Conservation (phyloP, 441 rosid genomes). For the Erodium texanum region DNA sequence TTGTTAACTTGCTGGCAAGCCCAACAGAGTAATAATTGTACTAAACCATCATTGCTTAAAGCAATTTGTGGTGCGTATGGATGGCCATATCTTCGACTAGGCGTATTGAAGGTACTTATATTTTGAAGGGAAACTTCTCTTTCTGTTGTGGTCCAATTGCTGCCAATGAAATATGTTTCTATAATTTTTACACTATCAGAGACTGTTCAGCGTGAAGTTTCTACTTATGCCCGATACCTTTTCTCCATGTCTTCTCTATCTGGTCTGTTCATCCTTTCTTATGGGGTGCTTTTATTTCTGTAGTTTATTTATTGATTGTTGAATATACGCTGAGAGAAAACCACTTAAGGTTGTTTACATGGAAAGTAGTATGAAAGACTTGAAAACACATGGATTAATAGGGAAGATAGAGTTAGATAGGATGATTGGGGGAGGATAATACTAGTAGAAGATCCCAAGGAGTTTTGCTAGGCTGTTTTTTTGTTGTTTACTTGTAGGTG, state of each 20-base stretch:
- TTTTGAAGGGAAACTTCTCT: background rate
- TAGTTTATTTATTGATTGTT: background rate
- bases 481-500: background rate
- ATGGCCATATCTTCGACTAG: conserved; percentile 70
- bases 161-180: background rate
- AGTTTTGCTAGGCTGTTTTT: background rate
- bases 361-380: too few species aligned
- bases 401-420: background rate
- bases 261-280: background rate
- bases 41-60: conserved; percentile 54
- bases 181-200: background rate
- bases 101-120: conserved; percentile 62
- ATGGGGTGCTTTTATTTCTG: background rate
- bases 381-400: too few species aligned
- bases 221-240: background rate
- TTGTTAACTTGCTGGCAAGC: conserved; percentile 55
- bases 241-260: background rate
- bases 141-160: background rate
- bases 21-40: conserved; percentile 30
- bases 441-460: background rate
- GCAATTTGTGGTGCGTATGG: conserved; percentile 74
- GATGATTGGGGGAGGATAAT: background rate
- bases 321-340: background rate
- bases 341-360: too few species aligned
- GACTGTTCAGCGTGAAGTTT: background rate